These are phyloP conservation scores for Crithidia acanthocephali DNA, from an alignment of 208 protist species.

Conservation along the genomic window DNA sequence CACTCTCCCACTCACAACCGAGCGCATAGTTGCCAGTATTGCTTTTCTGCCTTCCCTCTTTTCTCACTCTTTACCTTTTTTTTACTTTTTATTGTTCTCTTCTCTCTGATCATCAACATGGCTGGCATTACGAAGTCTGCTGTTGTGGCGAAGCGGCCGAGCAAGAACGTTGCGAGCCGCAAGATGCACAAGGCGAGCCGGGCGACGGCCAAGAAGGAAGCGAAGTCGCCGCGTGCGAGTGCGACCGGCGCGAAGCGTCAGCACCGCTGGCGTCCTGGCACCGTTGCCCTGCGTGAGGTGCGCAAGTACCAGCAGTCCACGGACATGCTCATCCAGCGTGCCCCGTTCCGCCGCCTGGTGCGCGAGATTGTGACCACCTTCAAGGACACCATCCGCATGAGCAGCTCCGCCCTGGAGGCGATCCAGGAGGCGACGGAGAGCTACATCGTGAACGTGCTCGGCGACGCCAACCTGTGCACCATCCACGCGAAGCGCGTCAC, in stretches of 20 bases:
- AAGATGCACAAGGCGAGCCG: conserved; percentile 76
- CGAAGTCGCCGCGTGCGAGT: conserved; percentile 10
- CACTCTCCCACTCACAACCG: no score
- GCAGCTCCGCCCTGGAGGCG: conserved; percentile 68
- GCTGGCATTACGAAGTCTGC: conserved; percentile 59
- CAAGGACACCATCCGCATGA: conserved; percentile 90
- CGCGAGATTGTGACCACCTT: conserved; percentile 98
- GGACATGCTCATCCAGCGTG: conserved; percentile 98
- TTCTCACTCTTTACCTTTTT: conserved; percentile 8
- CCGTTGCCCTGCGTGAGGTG: conserved; percentile 99
- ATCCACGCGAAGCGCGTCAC: conserved; percentile 99
- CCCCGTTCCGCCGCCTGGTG: conserved; percentile 99
- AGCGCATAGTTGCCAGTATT: neutral
- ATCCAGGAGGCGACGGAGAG: conserved; percentile 98
- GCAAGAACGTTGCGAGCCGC: conserved; percentile 79
- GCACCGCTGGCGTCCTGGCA: conserved; percentile 98
- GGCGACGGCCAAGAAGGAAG: conserved; percentile 75
- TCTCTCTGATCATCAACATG: conserved; percentile 32
- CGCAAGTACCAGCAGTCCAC: conserved; percentile 98
- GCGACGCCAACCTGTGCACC: conserved; percentile 97
- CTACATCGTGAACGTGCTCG: conserved; percentile 94
- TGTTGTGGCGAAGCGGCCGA: conserved; percentile 62
- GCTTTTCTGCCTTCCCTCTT: neutral
- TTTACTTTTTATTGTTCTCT: conserved; percentile 5
- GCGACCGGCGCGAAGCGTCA: conserved; percentile 94